These are phyloP conservation scores for Dioszegia aurantiaca DNA, from an alignment of 768 basidiomycete species.

Conservation along the genomic window DNA sequence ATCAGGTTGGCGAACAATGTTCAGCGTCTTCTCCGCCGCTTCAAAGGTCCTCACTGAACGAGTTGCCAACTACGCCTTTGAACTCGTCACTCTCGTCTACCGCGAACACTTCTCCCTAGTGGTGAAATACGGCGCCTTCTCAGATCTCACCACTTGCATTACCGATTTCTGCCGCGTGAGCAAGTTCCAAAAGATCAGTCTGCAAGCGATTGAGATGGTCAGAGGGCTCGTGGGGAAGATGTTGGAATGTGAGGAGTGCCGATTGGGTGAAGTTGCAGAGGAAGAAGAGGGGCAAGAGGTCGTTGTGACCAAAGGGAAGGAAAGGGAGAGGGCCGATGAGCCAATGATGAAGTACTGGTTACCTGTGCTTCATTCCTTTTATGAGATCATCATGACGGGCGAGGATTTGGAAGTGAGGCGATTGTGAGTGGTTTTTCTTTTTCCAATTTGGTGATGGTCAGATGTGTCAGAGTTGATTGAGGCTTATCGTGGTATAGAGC, in stretches of 20 bases:
- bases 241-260: slow-evolving; percentile 74
- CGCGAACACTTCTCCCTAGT: slow-evolving; percentile 86
- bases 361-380: slow-evolving; percentile 94
- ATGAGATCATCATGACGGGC: slow-evolving; percentile 99
- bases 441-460: too few relatives aligned
- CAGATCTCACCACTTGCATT: slow-evolving; percentile 92
- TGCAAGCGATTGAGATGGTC: slow-evolving; percentile 95
- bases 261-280: slow-evolving; percentile 23
- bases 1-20: slow-evolving; percentile 99
- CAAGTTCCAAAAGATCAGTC: slow-evolving; percentile 97
- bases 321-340: slow-evolving; percentile 55
- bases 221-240: slow-evolving; percentile 88
- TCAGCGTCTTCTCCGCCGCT: slow-evolving; percentile 94
- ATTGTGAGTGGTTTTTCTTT: too few relatives aligned
- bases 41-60: slow-evolving; percentile 93
- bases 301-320: slow-evolving; percentile 19
- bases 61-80: slow-evolving; percentile 88
- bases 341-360: slow-evolving; percentile 96
- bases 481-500: slow-evolving; percentile 62
- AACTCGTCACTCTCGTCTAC: slow-evolving; percentile 88
- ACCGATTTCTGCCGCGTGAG: slow-evolving; percentile 99
- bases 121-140: slow-evolving; percentile 88
- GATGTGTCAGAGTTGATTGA: too few relatives aligned
- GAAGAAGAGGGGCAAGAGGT: slow-evolving; percentile 10
- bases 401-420: slow-evolving; percentile 96